phyloP scores from a whole-genome alignment of 2,329 filamentous ascomycete species.

The Calonectria ilicicola region DNA sequence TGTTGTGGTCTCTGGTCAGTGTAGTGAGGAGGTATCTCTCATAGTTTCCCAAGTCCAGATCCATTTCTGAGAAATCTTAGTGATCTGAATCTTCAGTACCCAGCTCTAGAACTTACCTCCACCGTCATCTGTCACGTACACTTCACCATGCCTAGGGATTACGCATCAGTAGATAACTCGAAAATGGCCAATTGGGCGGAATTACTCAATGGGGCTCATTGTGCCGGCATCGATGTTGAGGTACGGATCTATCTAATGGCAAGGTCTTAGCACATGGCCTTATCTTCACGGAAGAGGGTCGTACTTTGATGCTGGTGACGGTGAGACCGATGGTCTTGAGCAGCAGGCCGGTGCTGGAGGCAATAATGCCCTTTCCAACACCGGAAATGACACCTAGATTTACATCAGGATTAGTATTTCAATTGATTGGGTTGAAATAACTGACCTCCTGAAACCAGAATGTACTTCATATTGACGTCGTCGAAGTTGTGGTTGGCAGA shows the following conservation, averaged over 20 bases:
- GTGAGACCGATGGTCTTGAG: conserved; percentile 7
- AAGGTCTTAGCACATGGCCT: neutral
- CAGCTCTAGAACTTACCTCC: neutral
- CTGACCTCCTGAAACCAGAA: conserved; percentile 7
- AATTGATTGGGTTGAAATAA: conserved; percentile 2
- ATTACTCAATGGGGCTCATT: conserved; percentile 8
- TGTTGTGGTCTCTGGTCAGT: conserved; percentile 75
- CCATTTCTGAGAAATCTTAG: conserved; percentile 47
- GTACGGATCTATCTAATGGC: conserved; percentile 4
- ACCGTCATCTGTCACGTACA: neutral
- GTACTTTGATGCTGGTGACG: conserved; percentile 8
- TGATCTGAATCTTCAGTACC: neutral
- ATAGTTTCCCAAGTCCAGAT: conserved; percentile 70
- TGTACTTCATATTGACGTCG: conserved; percentile 10
- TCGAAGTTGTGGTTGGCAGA: neutral
- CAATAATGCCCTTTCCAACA: conserved; percentile 1
- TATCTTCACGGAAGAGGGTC: neutral
- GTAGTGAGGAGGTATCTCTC: conserved; percentile 51
- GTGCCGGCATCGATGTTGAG: conserved; percentile 8
- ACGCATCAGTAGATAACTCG: neutral
- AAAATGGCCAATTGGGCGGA: neutral
- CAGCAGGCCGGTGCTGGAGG: conserved; percentile 2
- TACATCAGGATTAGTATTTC: neutral
- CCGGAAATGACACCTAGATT: conserved; percentile 1
- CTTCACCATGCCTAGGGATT: neutral